phyloP scores from a whole-genome alignment of 176 grass and related monocot species.

The Alopecurus myosuroides region DNA sequence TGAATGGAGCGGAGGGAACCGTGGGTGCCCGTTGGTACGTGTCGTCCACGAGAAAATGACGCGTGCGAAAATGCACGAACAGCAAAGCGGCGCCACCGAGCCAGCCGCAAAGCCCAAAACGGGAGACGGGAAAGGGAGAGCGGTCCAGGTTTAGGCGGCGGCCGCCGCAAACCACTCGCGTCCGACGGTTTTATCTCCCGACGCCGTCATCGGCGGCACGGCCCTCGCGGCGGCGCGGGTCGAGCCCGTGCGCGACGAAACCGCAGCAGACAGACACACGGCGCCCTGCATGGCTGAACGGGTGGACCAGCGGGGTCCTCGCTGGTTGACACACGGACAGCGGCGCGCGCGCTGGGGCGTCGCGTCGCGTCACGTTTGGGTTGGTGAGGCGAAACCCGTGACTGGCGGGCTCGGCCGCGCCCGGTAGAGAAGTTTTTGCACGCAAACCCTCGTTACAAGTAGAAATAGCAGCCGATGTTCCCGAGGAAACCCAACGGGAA shows the following conservation, averaged over 20 bases:
- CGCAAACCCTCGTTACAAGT: background rate
- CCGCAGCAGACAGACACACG: background rate
- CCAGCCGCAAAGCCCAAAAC: background rate
- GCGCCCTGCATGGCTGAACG: background rate
- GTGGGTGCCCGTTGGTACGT: background rate
- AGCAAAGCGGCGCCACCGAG: background rate
- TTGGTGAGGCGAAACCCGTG: background rate
- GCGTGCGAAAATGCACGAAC: background rate
- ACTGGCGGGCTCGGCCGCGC: background rate
- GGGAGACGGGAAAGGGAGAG: background rate
- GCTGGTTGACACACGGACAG: background rate
- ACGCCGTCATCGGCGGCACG: background rate
- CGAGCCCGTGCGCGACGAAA: background rate
- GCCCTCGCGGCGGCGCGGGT: too few relatives aligned
- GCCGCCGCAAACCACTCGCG: conserved; percentile 14
- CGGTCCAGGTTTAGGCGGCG: conserved; percentile 1
- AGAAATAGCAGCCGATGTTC: background rate
- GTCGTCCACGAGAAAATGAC: too few relatives aligned
- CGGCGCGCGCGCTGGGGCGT: background rate
- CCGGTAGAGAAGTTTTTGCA: background rate
- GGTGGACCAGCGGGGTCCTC: background rate
- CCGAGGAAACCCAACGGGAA: background rate
- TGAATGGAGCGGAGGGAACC: conserved; percentile 12
- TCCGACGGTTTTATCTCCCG: conserved; percentile 12
- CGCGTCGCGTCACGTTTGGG: background rate